Conservation (phyloP, 306 rosid species). For the Canavalia gladiata region DNA sequence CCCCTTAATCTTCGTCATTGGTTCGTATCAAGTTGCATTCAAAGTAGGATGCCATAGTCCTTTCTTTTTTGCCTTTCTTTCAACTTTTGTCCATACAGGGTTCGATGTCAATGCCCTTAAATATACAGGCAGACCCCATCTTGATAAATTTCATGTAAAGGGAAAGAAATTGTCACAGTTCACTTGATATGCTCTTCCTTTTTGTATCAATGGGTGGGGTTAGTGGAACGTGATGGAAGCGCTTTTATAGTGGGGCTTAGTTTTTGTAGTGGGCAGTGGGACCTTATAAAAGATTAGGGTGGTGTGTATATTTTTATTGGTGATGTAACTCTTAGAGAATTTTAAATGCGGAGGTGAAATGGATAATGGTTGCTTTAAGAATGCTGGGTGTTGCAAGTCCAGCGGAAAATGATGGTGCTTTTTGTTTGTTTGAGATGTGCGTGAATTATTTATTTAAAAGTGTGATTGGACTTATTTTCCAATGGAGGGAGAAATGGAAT, state of each 20-base stretch:
- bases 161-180: constrained; percentile 74
- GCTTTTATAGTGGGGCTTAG: constrained; percentile 65
- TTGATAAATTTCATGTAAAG: constrained; percentile 69
- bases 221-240: constrained; percentile 87
- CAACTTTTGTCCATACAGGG: constrained; percentile 70
- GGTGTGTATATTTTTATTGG: constrained; percentile 54
- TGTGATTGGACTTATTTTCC: constrained; percentile 44
- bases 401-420: constrained; percentile 55
- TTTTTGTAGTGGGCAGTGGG: constrained; percentile 90
- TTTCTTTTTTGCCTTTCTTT: constrained; percentile 62
- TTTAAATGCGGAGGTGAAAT: constrained; percentile 55
- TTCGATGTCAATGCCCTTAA: constrained; percentile 71
- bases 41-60: constrained; percentile 88
- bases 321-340: constrained; percentile 54
- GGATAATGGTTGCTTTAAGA: constrained; percentile 66
- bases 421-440: constrained; percentile 46
- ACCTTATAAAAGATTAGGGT: constrained; percentile 64
- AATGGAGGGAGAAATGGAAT: constrained; percentile 48
- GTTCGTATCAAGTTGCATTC: constrained; percentile 74
- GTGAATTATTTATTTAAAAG: constrained; percentile 43
- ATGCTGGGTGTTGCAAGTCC: constrained; percentile 52
- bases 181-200: constrained; percentile 71
- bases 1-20: constrained; percentile 58
- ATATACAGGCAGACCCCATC: constrained; percentile 61
- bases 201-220: constrained; percentile 68